phyloP scores from a whole-genome alignment of 345 rosid genomes.

The Barbarea vulgaris region DNA sequence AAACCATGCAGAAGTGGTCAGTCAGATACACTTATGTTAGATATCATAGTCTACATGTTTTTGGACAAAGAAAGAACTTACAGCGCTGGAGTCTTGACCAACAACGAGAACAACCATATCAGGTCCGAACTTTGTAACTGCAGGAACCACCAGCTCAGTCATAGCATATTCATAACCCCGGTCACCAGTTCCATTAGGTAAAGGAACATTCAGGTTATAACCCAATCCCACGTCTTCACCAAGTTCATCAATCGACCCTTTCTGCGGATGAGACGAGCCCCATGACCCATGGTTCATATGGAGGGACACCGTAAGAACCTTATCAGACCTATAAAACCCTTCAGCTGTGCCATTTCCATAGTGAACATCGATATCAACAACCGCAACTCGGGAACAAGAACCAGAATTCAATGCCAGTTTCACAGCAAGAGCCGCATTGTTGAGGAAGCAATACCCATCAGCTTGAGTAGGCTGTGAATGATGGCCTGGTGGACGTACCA shows the following conservation, averaged over 20 bases:
- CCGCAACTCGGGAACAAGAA: slow-evolving; percentile 55
- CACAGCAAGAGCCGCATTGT: slow-evolving; percentile 80
- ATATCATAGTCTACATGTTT: not conserved
- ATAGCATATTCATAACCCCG: slow-evolving; percentile 70
- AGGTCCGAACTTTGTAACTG: slow-evolving; percentile 58
- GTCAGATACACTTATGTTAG: not conserved
- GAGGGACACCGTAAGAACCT: slow-evolving; percentile 78
- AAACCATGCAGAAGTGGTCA: not conserved
- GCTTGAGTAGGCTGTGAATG: slow-evolving; percentile 89
- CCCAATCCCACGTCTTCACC: slow-evolving; percentile 83
- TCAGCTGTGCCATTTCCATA: slow-evolving; percentile 92
- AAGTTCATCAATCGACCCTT: slow-evolving; percentile 69
- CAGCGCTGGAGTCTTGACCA: slow-evolving; percentile 96
- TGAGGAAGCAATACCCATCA: slow-evolving; percentile 90
- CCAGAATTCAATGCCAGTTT: slow-evolving; percentile 64
- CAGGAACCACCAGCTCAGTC: slow-evolving; percentile 66
- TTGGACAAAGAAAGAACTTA: slow-evolving; percentile 47
- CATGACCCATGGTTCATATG: slow-evolving; percentile 98
- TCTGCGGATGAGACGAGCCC: slow-evolving; percentile 95
- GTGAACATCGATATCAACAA: slow-evolving; percentile 87
- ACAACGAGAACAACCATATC: slow-evolving; percentile 72
- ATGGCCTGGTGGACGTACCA: slow-evolving; percentile 96
- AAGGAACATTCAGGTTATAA: slow-evolving; percentile 78
- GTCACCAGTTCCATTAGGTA: slow-evolving; percentile 93
- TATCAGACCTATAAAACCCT: slow-evolving; percentile 64